A percentile compares a stretch with the other conserved stretches of the same genome.
These are phyloP conservation scores for Sinapis alba DNA, from an alignment of 441 rosid species.

Conservation along the genomic window DNA sequence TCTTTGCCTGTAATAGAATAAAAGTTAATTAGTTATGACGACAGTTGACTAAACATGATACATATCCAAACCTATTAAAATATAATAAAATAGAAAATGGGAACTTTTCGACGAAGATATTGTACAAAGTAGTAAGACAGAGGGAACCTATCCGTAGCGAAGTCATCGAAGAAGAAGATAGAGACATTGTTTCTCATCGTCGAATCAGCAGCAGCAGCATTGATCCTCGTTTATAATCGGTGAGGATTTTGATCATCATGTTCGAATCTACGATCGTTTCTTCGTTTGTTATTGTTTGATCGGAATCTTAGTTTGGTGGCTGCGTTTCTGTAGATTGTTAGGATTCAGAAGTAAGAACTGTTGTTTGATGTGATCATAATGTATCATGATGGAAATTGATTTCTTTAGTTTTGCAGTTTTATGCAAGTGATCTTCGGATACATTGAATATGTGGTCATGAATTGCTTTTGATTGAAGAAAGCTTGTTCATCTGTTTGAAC, in stretches of 20 bases:
- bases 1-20: background rate
- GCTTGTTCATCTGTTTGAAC: background rate
- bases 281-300: conserved; percentile 6
- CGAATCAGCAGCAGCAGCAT: conserved; percentile 17
- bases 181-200: background rate
- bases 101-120: conserved; percentile 24
- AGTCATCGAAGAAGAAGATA: conserved; percentile 25
- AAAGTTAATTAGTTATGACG: conserved; percentile 10
- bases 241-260: conserved; percentile 23
- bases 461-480: conserved; percentile 8
- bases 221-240: conserved; percentile 24
- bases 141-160: conserved; percentile 22
- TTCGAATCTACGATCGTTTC: conserved; percentile 13
- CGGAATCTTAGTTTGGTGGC: background rate
- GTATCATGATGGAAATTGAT: conserved; percentile 11
- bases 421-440: conserved; percentile 15
- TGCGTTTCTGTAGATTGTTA: background rate
- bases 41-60: conserved; percentile 24
- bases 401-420: background rate
- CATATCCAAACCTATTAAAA: background rate
- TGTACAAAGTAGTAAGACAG: conserved; percentile 21
- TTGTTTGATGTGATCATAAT: conserved; percentile 17
- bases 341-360: conserved; percentile 20
- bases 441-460: background rate
- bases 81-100: background rate